Base-by-base conservation (phyloP, 1,284 basidiomycete species). In the Microbotryum silenes-acaulis region DNA sequence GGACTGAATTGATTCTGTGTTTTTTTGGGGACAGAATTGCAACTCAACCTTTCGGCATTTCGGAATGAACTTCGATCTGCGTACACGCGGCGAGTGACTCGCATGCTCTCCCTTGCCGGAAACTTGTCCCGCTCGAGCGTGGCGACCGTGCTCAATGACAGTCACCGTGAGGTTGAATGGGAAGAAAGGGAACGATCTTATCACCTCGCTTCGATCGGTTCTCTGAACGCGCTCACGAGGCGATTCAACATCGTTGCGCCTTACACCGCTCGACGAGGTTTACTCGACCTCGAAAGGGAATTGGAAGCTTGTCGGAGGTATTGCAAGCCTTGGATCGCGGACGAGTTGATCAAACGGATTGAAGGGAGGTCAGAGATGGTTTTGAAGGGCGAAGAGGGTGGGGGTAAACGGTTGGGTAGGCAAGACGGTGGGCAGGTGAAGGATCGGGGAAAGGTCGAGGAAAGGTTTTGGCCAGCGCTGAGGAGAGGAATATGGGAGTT, bases 211-310 rank as follows among this genome's bases (percentile, higher is more conserved):
- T 85, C 84, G 21, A 71, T 92, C 47, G 79, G 78, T 29, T 83
- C 89, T 67, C 75, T 91, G 37, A 91, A 92, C 75, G 78, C 81
- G 12, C 77, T 86, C 8, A 84, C 90, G 42, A 78, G 87, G 56
- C 83, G 85, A 75, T 88, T 89, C 76, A 91, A 92, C 71, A 84
- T 82, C 12, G 75, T 87, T 47, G 89, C 89, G 12, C 89, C 88
- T 4, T 86, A 85, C 68, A 78, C 83, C 14, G 87, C 85, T 23
- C 80, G 88, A 20, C 77, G 85, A 50, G 77, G 81, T 6, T 81
- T 85, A 59, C 79, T 87, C 63, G 76, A 77, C 44, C 79, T 81
- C 23, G 77, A 79, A 12, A 75, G 73, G 21, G 88, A 91, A 75
- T 76, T 91, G 16, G 79, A 79, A 78, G 75, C 64, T 73, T 81